phyloP scores from a whole-genome alignment of 106 monocot genomes.

The Dioscorea dumetorum region DNA sequence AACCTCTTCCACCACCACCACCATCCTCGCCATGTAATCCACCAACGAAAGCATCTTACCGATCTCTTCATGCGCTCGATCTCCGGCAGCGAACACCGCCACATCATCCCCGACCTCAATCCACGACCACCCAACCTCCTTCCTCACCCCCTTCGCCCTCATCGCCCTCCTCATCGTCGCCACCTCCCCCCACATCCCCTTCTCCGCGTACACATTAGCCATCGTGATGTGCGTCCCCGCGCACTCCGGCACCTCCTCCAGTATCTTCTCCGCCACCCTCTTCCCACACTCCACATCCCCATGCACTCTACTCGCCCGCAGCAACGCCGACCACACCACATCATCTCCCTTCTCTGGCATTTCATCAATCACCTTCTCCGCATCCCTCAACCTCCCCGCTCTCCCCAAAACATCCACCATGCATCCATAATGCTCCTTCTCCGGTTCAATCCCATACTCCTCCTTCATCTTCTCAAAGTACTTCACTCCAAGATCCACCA shows the following conservation, averaged over 20 bases:
- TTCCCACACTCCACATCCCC: constrained; percentile 47
- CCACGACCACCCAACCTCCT: constrained; percentile 80
- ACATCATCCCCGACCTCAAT: constrained; percentile 23
- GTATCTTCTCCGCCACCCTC: constrained; percentile 33
- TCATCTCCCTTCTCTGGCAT: constrained; percentile 48
- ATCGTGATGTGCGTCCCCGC: constrained; percentile 53
- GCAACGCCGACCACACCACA: constrained; percentile 64
- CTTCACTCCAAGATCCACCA: constrained; percentile 49
- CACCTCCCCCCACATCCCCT: constrained; percentile 63
- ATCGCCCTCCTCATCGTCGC: constrained; percentile 46
- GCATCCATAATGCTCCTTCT: constrained; percentile 86
- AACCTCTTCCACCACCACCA: background rate
- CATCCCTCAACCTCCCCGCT: constrained; percentile 56
- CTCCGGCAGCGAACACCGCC: constrained; percentile 29
- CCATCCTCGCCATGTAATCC: constrained; percentile 18
- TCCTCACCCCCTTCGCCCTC: constrained; percentile 68
- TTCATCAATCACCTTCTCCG: constrained; percentile 38
- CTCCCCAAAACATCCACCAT: constrained; percentile 64
- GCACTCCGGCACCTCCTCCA: constrained; percentile 38
- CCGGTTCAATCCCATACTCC: constrained; percentile 28
- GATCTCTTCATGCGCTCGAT: constrained; percentile 23
- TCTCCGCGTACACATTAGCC: constrained; percentile 63
- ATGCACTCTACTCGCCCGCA: constrained; percentile 44
- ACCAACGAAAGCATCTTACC: constrained; percentile 31
- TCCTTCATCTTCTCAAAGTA: constrained; percentile 62